Percentiles rank a stretch among this genome's conserved stretches.
phyloP scores from a whole-genome alignment of 2,329 filamentous ascomycete genomes.

The Monosporascus sp. region DNA sequence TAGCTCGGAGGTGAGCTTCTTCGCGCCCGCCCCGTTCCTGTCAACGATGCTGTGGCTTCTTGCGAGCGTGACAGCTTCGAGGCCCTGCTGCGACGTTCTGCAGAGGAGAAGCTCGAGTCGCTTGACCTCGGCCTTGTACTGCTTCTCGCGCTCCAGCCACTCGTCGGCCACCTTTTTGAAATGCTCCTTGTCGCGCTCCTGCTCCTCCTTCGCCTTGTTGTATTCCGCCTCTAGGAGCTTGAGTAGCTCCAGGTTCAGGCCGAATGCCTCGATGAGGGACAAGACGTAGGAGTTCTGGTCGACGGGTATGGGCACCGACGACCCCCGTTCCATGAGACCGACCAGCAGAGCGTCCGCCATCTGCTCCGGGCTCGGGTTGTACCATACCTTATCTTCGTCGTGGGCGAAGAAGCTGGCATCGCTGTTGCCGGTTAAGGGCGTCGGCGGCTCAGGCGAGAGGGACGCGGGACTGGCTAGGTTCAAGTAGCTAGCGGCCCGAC shows the following conservation, averaged over 20 bases:
- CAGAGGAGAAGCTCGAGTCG: constrained; percentile 33
- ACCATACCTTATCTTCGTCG: constrained; percentile 24
- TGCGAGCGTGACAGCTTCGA: constrained; percentile 40
- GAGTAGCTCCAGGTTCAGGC: constrained; percentile 26
- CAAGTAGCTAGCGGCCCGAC: neutral
- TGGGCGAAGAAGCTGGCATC: constrained; percentile 12
- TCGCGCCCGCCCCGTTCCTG: constrained; percentile 25
- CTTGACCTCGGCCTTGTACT: constrained; percentile 35
- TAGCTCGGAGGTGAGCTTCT: constrained; percentile 26
- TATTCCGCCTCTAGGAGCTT: constrained; percentile 18
- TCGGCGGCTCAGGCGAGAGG: neutral
- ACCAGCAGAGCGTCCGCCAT: constrained; percentile 40
- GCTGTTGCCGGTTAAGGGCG: constrained; percentile 3
- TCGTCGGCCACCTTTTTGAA: constrained; percentile 33
- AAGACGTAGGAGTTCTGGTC: constrained; percentile 40
- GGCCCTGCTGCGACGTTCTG: constrained; percentile 29
- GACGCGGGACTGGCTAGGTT: neutral
- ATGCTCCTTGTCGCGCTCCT: constrained; percentile 27
- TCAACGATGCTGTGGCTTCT: constrained; percentile 38
- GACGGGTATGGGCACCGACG: constrained; percentile 30
- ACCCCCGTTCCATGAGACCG: constrained; percentile 33
- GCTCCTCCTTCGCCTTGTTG: constrained; percentile 22
- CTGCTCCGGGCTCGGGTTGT: constrained; percentile 38
- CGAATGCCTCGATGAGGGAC: constrained; percentile 33
- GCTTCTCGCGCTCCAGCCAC: constrained; percentile 32